These are phyloP conservation scores for Acer negundo DNA, from an alignment of 345 rosid species.

Conservation along the genomic window DNA sequence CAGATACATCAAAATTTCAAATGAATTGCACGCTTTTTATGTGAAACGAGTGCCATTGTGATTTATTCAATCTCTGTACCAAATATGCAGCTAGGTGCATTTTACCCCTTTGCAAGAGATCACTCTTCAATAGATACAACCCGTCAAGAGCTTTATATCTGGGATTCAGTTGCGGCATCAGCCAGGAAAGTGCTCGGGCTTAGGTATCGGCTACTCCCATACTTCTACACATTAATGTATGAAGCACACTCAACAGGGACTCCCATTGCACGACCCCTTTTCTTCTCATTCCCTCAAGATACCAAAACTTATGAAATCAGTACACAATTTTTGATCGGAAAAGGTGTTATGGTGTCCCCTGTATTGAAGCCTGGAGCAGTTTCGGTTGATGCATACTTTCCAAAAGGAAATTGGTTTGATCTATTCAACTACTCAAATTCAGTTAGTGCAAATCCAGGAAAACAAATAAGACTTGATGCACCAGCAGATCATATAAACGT, in stretches of 20 bases:
- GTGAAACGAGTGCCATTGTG: background rate
- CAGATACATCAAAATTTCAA: no score
- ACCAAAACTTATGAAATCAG: background rate
- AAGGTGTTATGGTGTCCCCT: background rate
- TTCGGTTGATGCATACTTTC: background rate
- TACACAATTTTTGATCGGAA: slow-evolving; percentile 1
- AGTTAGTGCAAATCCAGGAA: background rate
- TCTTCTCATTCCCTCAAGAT: slow-evolving; percentile 2
- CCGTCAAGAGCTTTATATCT: background rate
- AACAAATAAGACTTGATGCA: background rate
- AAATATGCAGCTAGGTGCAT: background rate
- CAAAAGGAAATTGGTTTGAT: background rate
- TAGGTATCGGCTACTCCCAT: background rate
- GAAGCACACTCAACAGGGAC: background rate
- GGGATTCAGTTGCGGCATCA: slow-evolving; percentile 5
- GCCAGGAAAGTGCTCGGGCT: background rate
- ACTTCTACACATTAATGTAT: background rate
- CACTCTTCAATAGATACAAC: background rate
- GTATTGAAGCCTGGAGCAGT: background rate
- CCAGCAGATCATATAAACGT: background rate
- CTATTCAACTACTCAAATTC: slow-evolving; percentile 1
- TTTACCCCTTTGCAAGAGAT: slow-evolving; percentile 2
- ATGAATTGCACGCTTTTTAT: background rate
- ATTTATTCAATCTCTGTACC: background rate
- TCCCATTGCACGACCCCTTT: background rate